Percentiles rank a stretch among this genome's conserved stretches.
These are phyloP conservation scores for Tulasnella sp. DNA, from an alignment of 768 basidiomycete genomes.

Conservation along the genomic window DNA sequence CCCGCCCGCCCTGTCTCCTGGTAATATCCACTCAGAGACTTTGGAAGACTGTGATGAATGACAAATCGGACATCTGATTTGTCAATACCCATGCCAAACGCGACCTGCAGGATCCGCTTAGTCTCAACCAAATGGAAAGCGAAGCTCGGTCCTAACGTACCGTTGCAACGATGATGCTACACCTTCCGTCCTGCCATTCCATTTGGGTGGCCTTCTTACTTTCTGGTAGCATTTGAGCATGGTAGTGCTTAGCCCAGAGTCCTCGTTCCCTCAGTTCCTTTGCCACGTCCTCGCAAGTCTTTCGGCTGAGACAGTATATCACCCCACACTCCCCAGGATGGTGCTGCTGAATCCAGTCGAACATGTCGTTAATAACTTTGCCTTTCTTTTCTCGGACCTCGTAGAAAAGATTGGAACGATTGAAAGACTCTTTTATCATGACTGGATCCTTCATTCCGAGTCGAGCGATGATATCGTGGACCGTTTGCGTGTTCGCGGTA, in stretches of 20 bases:
- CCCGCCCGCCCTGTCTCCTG: slow-evolving; percentile 98
- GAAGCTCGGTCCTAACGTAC: slow-evolving; percentile 37
- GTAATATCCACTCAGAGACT: slow-evolving; percentile 83
- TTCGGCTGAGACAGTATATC: slow-evolving; percentile 70
- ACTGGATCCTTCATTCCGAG: slow-evolving; percentile 54
- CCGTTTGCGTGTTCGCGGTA: slow-evolving; percentile 73
- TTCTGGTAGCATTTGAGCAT: slow-evolving; percentile 61
- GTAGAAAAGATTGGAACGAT: slow-evolving; percentile 86
- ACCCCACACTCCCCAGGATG: slow-evolving; percentile 63
- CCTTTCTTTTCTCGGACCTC: slow-evolving; percentile 45
- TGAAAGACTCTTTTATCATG: slow-evolving; percentile 76
- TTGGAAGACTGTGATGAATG: slow-evolving; percentile 77
- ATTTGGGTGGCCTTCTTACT: slow-evolving; percentile 57
- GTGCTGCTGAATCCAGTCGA: slow-evolving; percentile 52
- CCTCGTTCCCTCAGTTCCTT: slow-evolving; percentile 51
- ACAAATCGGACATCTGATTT: slow-evolving; percentile 78
- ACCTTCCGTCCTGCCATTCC: slow-evolving; percentile 65
- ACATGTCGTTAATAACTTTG: slow-evolving; percentile 51
- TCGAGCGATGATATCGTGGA: slow-evolving; percentile 67
- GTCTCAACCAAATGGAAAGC: background rate
- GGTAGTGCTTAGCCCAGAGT: slow-evolving; percentile 69
- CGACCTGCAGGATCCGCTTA: slow-evolving; percentile 48
- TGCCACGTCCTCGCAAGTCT: slow-evolving; percentile 75
- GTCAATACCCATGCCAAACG: slow-evolving; percentile 97
- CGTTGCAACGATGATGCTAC: slow-evolving; percentile 87